phyloP scores from a whole-genome alignment of 257 asterid genomes.

The Przewalskia tangutica region DNA sequence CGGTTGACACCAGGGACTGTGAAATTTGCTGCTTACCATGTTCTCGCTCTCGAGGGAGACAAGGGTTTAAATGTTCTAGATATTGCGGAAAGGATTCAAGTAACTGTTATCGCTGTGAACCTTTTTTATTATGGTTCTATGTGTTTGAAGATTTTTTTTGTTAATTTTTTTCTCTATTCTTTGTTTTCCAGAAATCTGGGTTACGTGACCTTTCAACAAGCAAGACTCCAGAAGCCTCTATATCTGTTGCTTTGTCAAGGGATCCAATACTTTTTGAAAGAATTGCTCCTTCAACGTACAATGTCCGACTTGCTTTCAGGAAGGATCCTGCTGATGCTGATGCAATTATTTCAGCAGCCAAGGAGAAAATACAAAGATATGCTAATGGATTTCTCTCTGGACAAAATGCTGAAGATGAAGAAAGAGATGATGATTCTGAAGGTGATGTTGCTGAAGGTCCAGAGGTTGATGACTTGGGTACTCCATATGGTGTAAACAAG shows the following conservation, averaged over 20 bases:
- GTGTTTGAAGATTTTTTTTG: slow-evolving; percentile 9
- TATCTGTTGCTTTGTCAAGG: slow-evolving; percentile 96
- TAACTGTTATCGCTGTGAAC: slow-evolving; percentile 13
- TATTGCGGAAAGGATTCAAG: slow-evolving; percentile 97
- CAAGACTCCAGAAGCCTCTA: slow-evolving; percentile 99
- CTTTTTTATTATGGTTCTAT: not conserved
- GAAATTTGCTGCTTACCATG: slow-evolving; percentile 98
- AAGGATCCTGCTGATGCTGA: slow-evolving; percentile 98
- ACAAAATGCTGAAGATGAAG: slow-evolving; percentile 87
- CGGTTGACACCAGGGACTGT: slow-evolving; percentile 98
- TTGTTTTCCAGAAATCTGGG: slow-evolving; percentile 66
- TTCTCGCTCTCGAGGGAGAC: slow-evolving; percentile 98
- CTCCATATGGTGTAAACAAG: slow-evolving; percentile 42
- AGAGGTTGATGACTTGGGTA: slow-evolving; percentile 68
- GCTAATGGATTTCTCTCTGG: slow-evolving; percentile 70
- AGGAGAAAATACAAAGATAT: slow-evolving; percentile 80
- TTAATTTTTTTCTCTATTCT: not conserved
- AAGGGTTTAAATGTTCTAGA: slow-evolving; percentile 88
- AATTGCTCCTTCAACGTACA: slow-evolving; percentile 92
- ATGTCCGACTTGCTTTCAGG: slow-evolving; percentile 82
- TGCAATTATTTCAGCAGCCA: slow-evolving; percentile 64
- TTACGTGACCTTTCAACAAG: slow-evolving; percentile 93
- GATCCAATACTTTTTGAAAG: slow-evolving; percentile 97
- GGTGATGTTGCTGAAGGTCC: slow-evolving; percentile 78
- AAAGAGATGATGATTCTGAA: slow-evolving; percentile 92